phyloP scores from a whole-genome alignment of 257 asterid species.

The Leptodermis oblonga region DNA sequence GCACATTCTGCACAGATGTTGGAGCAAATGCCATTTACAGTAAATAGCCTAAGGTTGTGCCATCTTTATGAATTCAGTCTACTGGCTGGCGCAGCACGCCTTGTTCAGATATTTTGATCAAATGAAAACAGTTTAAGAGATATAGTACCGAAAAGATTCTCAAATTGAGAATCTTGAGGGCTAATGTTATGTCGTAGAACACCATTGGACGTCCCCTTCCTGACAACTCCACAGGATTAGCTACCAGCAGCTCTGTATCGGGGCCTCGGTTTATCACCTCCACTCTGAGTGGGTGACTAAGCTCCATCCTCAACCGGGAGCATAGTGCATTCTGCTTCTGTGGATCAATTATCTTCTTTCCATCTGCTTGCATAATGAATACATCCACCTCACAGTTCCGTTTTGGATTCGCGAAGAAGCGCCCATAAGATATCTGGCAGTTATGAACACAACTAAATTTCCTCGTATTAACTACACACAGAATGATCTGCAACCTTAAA shows the following conservation, averaged over 20 bases:
- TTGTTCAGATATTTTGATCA: background rate
- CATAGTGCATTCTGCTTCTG: conserved; percentile 39
- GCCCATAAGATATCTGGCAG: conserved; percentile 52
- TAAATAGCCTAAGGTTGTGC: background rate
- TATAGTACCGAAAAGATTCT: conserved; percentile 55
- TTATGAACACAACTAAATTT: background rate
- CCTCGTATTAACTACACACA: background rate
- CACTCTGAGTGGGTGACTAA: conserved; percentile 52
- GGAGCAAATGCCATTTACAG: background rate
- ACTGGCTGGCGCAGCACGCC: too few species aligned
- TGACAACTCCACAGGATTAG: conserved; percentile 71
- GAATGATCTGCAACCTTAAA: background rate
- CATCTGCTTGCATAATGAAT: conserved; percentile 58
- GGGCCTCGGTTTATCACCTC: conserved; percentile 61
- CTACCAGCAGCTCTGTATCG: conserved; percentile 67
- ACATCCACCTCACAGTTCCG: conserved; percentile 58
- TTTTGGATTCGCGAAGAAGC: conserved; percentile 42
- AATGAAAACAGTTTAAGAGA: background rate
- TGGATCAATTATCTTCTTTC: conserved; percentile 47
- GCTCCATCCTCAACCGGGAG: conserved; percentile 54
- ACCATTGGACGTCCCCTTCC: conserved; percentile 83
- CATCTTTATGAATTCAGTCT: background rate
- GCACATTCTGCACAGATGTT: background rate
- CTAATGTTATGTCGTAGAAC: conserved; percentile 67
- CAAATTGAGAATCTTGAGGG: conserved; percentile 49